Conservation (phyloP, 768 basidiomycete genomes). For the Tylopilus sp. region DNA sequence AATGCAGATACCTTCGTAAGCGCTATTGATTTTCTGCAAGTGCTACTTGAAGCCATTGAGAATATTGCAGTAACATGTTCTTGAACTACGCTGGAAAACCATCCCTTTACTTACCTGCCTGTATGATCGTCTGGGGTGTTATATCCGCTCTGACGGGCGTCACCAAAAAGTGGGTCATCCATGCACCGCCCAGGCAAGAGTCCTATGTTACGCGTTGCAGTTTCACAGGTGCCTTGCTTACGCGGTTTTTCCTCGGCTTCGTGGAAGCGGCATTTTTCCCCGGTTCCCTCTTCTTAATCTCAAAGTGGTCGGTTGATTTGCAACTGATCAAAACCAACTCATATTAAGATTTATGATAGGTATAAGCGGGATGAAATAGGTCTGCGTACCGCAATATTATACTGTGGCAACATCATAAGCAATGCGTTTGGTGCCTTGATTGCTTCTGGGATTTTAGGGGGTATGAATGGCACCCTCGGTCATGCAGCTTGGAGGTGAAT, state of each 20-base stretch:
- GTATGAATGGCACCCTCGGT: conserved; percentile 48
- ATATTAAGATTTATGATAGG: conserved; percentile 28
- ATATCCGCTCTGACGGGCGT: conserved; percentile 48
- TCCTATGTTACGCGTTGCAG: conserved; percentile 16
- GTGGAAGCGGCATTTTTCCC: conserved; percentile 49
- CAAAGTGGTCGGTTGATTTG: conserved; percentile 31
- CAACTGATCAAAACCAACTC: conserved; percentile 28
- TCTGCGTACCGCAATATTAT: conserved; percentile 41
- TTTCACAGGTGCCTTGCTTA: conserved; percentile 41
- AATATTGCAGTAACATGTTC: conserved; percentile 59
- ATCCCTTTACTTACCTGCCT: conserved; percentile 59
- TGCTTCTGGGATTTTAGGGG: conserved; percentile 43
- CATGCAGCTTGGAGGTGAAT: conserved; percentile 50
- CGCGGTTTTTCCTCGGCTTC: conserved; percentile 54
- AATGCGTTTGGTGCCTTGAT: conserved; percentile 56
- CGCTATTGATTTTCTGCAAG: neutral
- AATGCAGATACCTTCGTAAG: conserved; percentile 41
- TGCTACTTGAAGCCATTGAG: conserved; percentile 1
- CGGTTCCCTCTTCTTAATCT: conserved; percentile 39
- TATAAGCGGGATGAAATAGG: conserved; percentile 45
- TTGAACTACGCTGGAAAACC: conserved; percentile 64
- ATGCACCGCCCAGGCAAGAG: neutral
- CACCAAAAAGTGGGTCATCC: conserved; percentile 26
- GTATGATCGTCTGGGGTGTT: conserved; percentile 70
- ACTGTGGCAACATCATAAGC: conserved; percentile 48